Base-by-base conservation (phyloP, 176 grass and related monocot species). In the Pontederia paniculata region DNA sequence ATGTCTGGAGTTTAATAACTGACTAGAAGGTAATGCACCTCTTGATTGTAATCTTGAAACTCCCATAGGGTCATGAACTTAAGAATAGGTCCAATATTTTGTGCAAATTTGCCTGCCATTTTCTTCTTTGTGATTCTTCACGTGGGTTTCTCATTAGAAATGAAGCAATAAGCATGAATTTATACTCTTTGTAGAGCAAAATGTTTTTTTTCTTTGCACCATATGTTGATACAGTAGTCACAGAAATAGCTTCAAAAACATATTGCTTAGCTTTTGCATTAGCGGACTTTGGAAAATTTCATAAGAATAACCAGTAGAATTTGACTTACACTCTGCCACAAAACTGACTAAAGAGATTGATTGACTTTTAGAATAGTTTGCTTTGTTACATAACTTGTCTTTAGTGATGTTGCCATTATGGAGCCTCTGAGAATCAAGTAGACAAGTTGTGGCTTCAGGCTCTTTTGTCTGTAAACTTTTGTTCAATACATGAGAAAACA, bases 401-500 rank as follows among this genome's bases (percentile, higher is more conserved):
- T 76, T 73, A 66, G 70, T 77, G 50, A 62, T 62, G 48, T 46
- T 57, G 15, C 21, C 57, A 21, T 79, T 48, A 44, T 72, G 79
- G 14, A 62, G 71, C 48, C 74, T 46, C 49, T 77, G 62, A 89
- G 76, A 80, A 81, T 74, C 54, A 44, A 73, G 48, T 21, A 76
- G 28, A 56, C 44, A 62, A 21, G 18, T 74, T 47, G 66, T 45
- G 12, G 74, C 57, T 75, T 50, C 42, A 42, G 67, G 54, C 50
- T 83, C 65, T 66, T 77, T 74, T 9, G 68, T 68, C 37, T 53
- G 17, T 45, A 76, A 12, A 21, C 17, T 88, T 25, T 60, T 42
- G 71, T 68, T 88, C 63, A 70, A 77, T 60, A 81, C 16, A 23
- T 89, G 81, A 67, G 81, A 60, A 63, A 72, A 85, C 55, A 73